Base-by-base conservation (phyloP, 1,139 yeast species). In the Geotrichum australiense region DNA sequence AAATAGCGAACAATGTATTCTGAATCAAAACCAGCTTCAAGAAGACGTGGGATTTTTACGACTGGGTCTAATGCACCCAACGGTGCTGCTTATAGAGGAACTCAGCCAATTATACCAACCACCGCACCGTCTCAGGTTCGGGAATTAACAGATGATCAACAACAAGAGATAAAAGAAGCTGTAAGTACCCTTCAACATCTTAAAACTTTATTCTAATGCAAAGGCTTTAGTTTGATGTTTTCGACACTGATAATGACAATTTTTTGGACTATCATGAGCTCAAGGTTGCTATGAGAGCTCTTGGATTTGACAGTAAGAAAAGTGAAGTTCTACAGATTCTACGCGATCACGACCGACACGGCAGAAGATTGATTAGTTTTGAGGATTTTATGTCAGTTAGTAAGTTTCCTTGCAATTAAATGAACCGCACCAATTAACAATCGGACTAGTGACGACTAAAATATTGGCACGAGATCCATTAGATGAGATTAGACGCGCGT, bases 241-340 rank as follows among this genome's bases (percentile, higher is more conserved):
- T 93, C 61, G 98, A 91, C 57, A 81, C 86, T 80, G 86, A 91
- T 59, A 80, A 78, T 45, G 98, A 91, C 60, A 95, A 96, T 11
- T 74, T 73, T 49, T 69, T 93, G 48, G 97, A 91, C 57, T 91
- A 83, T 58, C 98, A 91, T 56, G 98, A 91, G 57, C 68, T 85
- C 51, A 86, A 85, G 60, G 85, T 89, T 14, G 97, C 98, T 0
- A 78, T 91, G 68, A 66, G 95, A 49, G 98, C 98, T 0, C 69
- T 93, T 36, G 98, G 98, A 1, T 93, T 93, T 56, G 96, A 89
- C 39, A 70, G 83, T 53, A 65, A 78, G 34, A 89, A 89, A 58
- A 69, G 80, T 42, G 93, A 87, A 53, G 89, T 91, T 3, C 68
- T 89, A 51, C 81, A 81, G 47, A 74, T 89, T 26, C 78, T 93